Conservation (phyloP, 768 basidiomycete genomes). For the Trametes elegans region DNA sequence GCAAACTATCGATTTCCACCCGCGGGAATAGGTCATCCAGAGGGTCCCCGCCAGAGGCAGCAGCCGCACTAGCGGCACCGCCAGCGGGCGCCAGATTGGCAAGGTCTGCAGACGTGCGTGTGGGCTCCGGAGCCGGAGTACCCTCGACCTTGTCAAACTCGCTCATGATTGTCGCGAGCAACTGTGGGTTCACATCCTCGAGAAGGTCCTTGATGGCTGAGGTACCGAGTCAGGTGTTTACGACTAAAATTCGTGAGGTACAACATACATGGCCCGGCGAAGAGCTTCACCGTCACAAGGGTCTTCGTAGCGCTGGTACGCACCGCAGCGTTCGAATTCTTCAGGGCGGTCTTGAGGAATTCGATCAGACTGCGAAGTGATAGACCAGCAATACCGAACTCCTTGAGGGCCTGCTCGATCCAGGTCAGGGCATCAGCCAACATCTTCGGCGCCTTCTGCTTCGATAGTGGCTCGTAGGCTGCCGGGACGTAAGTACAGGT, state of each 20-base stretch:
- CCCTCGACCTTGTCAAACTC: conserved; percentile 95
- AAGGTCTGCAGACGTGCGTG: conserved; percentile 74
- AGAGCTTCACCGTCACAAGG: conserved; percentile 86
- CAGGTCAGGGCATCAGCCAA: conserved; percentile 87
- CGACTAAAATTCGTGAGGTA: neutral
- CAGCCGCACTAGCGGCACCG: conserved; percentile 37
- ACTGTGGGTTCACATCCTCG: conserved; percentile 91
- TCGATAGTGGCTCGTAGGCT: conserved; percentile 89
- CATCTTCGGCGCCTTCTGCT: conserved; percentile 97
- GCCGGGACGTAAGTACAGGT: neutral
- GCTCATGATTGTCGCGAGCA: conserved; percentile 82
- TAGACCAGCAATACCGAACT: conserved; percentile 90
- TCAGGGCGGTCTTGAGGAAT: conserved; percentile 81
- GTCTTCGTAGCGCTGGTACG: conserved; percentile 92
- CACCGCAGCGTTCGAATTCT: conserved; percentile 93
- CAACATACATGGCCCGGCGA: conserved; percentile 79
- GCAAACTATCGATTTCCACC: conserved; percentile 84
- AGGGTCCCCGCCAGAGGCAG: conserved; percentile 52
- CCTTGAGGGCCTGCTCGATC: conserved; percentile 81
- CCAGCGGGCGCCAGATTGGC: conserved; percentile 45
- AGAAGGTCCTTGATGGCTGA: conserved; percentile 88
- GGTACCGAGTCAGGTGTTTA: neutral
- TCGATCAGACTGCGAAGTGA: conserved; percentile 84
- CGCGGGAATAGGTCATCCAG: conserved; percentile 94
- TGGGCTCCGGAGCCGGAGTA: conserved; percentile 72